These are phyloP conservation scores for Cercis canadensis DNA, from an alignment of 306 rosid species.

Conservation along the genomic window DNA sequence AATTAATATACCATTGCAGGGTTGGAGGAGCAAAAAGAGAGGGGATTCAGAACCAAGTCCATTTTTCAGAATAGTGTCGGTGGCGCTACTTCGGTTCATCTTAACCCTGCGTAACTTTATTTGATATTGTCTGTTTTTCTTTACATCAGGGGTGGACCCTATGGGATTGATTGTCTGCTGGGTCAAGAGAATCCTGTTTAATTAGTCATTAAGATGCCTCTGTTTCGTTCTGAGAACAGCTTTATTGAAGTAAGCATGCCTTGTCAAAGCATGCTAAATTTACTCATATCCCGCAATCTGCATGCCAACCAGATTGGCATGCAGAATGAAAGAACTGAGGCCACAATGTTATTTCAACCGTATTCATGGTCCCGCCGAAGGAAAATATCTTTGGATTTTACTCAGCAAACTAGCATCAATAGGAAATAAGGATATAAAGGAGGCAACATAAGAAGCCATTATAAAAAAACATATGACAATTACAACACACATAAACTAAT, in stretches of 20 bases:
- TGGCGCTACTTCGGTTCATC: neutral
- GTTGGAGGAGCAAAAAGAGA: neutral
- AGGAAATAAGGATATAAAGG: too few relatives aligned
- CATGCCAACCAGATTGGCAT: too few relatives aligned
- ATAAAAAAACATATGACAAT: neutral
- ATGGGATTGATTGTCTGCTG: neutral
- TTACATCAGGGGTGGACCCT: slow-evolving; percentile 1
- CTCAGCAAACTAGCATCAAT: too few relatives aligned
- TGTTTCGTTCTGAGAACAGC: slow-evolving; percentile 8
- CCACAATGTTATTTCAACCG: too few relatives aligned
- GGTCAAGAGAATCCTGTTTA: slow-evolving; percentile 12
- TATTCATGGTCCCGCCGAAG: neutral
- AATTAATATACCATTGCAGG: too few relatives aligned
- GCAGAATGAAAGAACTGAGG: slow-evolving; percentile 1
- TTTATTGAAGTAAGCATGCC: neutral
- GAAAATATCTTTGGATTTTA: neutral
- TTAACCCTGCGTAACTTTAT: neutral
- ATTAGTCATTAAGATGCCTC: neutral
- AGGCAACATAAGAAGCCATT: too few relatives aligned
- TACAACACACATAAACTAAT: too few relatives aligned
- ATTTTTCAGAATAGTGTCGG: neutral
- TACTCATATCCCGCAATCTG: slow-evolving; percentile 11
- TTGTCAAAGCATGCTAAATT: slow-evolving; percentile 26
- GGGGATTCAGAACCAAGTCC: neutral
- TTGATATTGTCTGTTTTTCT: slow-evolving; percentile 18